These are phyloP conservation scores for Yarrowia deformans DNA, from an alignment of 805 yeast species.

Conservation along the genomic window DNA sequence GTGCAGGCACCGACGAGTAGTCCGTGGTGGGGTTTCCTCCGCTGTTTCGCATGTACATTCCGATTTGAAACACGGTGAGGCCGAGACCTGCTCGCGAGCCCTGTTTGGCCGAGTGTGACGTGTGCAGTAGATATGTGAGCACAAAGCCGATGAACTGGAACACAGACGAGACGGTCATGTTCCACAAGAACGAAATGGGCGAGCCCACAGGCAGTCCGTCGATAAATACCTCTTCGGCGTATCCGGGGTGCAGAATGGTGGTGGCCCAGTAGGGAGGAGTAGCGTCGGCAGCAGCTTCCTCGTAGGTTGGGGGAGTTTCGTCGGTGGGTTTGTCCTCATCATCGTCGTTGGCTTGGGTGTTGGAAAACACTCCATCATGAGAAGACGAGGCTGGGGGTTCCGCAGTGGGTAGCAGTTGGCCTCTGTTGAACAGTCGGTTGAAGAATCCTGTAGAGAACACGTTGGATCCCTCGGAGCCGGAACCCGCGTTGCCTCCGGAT, in stretches of 20 bases:
- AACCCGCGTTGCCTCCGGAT: background rate
- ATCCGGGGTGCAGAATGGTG: constrained; percentile 76
- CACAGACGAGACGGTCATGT: constrained; percentile 82
- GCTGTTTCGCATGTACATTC: constrained; percentile 57
- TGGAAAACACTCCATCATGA: constrained; percentile 90
- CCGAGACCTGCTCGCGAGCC: constrained; percentile 95
- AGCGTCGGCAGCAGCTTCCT: constrained; percentile 92
- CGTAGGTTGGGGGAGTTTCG: constrained; percentile 84
- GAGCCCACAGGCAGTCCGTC: constrained; percentile 97
- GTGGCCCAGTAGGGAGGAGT: constrained; percentile 98
- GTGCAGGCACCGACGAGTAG: constrained; percentile 39
- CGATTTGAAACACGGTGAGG: constrained; percentile 76
- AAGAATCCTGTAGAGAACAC: constrained; percentile 30
- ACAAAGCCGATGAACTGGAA: constrained; percentile 95
- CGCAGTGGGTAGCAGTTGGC: constrained; percentile 11
- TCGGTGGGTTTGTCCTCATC: constrained; percentile 47
- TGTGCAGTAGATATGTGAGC: constrained; percentile 86
- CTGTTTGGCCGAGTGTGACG: constrained; percentile 96
- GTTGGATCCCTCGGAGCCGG: constrained; percentile 14
- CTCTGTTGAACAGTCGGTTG: constrained; percentile 30
- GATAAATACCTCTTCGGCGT: constrained; percentile 85
- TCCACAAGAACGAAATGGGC: constrained; percentile 88
- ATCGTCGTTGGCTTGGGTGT: constrained; percentile 80
- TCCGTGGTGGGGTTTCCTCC: constrained; percentile 23
- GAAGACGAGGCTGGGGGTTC: constrained; percentile 19